Evolutionary conservation across 331 rosid genomes (phyloP).

Genomic region (Quercus tomentella): DNA sequence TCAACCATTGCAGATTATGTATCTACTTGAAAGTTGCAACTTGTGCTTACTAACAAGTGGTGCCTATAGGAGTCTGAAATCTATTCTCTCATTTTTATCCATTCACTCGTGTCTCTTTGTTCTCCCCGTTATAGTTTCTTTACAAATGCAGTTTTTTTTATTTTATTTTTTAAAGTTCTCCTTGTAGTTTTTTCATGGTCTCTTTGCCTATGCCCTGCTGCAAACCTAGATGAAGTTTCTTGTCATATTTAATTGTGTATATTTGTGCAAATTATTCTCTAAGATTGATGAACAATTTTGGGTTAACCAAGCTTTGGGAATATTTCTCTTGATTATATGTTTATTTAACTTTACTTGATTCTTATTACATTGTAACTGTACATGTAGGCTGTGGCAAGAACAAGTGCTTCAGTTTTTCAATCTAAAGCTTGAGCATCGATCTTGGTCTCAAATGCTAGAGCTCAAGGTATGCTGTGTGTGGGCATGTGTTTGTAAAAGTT

Average conservation of each 20-base stretch:
- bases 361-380: conserved; percentile 12
- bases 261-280: neutral
- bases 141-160: neutral
- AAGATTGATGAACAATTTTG: neutral
- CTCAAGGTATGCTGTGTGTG: conserved; percentile 50
- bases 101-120: neutral
- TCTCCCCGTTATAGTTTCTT: neutral
- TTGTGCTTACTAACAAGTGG: conserved; percentile 1
- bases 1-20: neutral
- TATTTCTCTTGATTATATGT: neutral
- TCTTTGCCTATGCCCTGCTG: neutral
- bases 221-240: neutral
- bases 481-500: neutral
- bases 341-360: neutral
- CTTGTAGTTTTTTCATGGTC: neutral
- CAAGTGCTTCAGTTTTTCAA: conserved; percentile 47
- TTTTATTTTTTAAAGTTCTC: neutral
- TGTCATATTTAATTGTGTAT: neutral
- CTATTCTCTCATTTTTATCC: neutral
- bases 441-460: conserved; percentile 57
- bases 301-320: neutral
- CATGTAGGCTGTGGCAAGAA: conserved; percentile 69
- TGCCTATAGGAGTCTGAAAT: neutral
- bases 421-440: conserved; percentile 37
- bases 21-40: neutral